These are phyloP conservation scores for Suillus placidus DNA, from an alignment of 768 basidiomycete species.

Conservation along the genomic window DNA sequence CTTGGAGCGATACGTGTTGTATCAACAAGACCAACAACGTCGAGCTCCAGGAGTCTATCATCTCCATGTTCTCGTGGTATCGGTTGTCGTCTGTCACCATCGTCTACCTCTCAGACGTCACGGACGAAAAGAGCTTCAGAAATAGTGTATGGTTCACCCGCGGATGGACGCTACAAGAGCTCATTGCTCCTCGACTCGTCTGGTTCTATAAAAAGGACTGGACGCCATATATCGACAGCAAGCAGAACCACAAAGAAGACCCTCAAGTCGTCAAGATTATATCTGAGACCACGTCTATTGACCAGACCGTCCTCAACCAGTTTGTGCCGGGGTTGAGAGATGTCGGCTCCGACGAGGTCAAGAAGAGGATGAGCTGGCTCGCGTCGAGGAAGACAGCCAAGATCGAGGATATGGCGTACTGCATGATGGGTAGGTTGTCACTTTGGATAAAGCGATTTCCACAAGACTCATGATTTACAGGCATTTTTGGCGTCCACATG, in stretches of 20 bases:
- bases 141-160: slow-evolving; percentile 10
- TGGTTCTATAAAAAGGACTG: slow-evolving; percentile 10
- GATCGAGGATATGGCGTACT: slow-evolving; percentile 33
- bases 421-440: slow-evolving; percentile 20
- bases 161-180: slow-evolving; percentile 11
- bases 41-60: slow-evolving; percentile 28
- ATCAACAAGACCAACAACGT: slow-evolving; percentile 28
- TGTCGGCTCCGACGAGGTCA: slow-evolving; percentile 17
- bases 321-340: slow-evolving; percentile 26
- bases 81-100: slow-evolving; percentile 21
- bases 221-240: slow-evolving; percentile 4
- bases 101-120: slow-evolving; percentile 20
- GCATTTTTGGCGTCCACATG: slow-evolving; percentile 28
- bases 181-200: slow-evolving; percentile 6
- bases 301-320: slow-evolving; percentile 21
- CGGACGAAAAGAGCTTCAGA: neutral
- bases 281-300: slow-evolving; percentile 18
- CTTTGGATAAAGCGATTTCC: slow-evolving; percentile 7
- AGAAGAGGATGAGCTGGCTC: slow-evolving; percentile 32
- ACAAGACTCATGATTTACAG: slow-evolving; percentile 12
- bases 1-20: slow-evolving; percentile 28
- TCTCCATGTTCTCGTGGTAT: slow-evolving; percentile 33
- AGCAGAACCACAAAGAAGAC: slow-evolving; percentile 26
- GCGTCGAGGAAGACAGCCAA: slow-evolving; percentile 32
- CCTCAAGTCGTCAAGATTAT: slow-evolving; percentile 24